Conservation (phyloP, 2,329 filamentous ascomycete species). For the Apiospora pterosperma region DNA sequence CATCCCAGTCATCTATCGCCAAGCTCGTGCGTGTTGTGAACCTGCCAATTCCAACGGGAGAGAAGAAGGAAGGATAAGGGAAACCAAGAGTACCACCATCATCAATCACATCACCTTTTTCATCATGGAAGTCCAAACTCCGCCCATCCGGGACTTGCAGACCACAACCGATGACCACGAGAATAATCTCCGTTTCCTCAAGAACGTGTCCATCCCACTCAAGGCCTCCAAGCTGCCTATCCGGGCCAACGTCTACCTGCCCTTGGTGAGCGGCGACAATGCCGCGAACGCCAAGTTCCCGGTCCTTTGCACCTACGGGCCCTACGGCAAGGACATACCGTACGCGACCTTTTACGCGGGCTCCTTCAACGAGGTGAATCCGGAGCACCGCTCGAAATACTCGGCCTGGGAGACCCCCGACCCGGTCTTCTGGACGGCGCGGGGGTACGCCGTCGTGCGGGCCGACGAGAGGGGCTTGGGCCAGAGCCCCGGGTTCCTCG, state of each 20-base stretch:
- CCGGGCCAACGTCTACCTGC: constrained; percentile 36
- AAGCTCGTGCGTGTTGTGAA: not conserved
- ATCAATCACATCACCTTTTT: not conserved
- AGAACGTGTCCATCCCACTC: constrained; percentile 31
- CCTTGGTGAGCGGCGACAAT: constrained; percentile 21
- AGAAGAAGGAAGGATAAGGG: too few relatives aligned
- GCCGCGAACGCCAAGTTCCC: constrained; percentile 40
- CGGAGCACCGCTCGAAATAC: constrained; percentile 49
- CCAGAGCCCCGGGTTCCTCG: constrained; percentile 43
- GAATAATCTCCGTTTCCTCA: constrained; percentile 24
- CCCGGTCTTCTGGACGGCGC: constrained; percentile 51
- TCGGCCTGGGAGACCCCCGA: constrained; percentile 60
- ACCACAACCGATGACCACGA: constrained; percentile 18
- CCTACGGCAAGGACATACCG: constrained; percentile 70
- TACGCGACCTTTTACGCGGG: constrained; percentile 46
- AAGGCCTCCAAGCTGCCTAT: constrained; percentile 27
- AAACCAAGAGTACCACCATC: too few relatives aligned
- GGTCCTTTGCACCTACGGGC: constrained; percentile 67
- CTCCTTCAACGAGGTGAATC: constrained; percentile 47
- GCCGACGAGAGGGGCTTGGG: constrained; percentile 48
- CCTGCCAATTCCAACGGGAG: not conserved
- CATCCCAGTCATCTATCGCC: not conserved
- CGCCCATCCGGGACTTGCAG: constrained; percentile 17
- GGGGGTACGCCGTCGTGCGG: constrained; percentile 53
- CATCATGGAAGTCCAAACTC: constrained; percentile 16